Evolutionary conservation across 768 basidiomycete species (phyloP), one percentile per base, ranked within the genome.

Genomic region (Pisolithus albus): DNA sequence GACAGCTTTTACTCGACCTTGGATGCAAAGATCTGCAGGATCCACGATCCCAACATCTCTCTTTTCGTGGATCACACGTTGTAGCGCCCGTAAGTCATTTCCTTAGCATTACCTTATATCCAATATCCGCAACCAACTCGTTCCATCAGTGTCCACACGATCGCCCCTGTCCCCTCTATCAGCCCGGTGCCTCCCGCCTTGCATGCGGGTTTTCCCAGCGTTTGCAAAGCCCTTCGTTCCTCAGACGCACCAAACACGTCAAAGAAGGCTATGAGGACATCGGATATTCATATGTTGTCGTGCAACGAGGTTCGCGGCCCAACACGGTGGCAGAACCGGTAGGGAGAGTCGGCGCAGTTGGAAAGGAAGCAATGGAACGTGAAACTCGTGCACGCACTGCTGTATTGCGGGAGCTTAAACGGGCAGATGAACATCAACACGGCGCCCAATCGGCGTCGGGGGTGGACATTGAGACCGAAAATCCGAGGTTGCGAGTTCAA

Each of bases 141-240:
- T 26, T 41, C 53, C 39, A 61, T 13, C 61, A 94, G 86, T 98
- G 95, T 62, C 91, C 95, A 11, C 95, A 98, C 61, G 94, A 98
- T 63, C 75, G 76, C 21, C 72, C 74, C 40, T 97, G 95, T 65
- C 94, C 95, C 2, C 70, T 97, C 24, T 75, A 79, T 61, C 71
- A 75, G 54, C 72, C 76, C n/a, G 80, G 81, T 34, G 64, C 75
- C 7, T 69, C 61, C 24, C 70, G 74, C 47, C 69, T 86, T 2
- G 72, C 80, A 41, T 98, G 95, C 62, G 83, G 86, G 16, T 96
- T 94, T 69, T 79, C 82, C 7, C 95, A 97, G 63, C 82, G 92
- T 46, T 70, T 95, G 39, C 90, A 94, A 63, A 80, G 90, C 21
- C 93, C 95, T 9, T 70, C 75, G 9, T 96, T 96, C 68, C 76